Evolutionary conservation across 228 moss, liverwort and hornwort genomes (phyloP).

Genomic region (Sphagnum magellanicum): DNA sequence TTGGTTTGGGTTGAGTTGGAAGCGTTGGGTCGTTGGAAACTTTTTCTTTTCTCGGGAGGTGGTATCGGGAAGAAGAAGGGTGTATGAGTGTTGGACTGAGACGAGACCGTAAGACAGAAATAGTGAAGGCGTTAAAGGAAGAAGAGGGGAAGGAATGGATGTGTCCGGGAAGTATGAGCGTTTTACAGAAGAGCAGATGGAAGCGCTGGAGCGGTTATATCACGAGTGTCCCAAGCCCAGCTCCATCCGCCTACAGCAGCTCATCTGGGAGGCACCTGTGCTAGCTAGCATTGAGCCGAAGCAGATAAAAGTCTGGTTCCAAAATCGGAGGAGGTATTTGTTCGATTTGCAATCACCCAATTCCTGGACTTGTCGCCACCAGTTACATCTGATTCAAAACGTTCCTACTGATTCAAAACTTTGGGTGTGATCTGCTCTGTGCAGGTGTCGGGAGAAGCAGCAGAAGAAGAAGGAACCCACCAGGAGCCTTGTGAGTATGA

Average conservation of each 20-base stretch:
- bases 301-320: conserved; percentile 60
- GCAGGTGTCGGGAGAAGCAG: conserved; percentile 63
- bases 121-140: too few relatives aligned
- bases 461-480: conserved; percentile 45
- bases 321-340: conserved; percentile 33
- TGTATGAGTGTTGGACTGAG: too few relatives aligned
- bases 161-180: conserved; percentile 51
- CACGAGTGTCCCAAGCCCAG: conserved; percentile 50
- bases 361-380: too few relatives aligned
- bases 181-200: conserved; percentile 54
- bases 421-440: neutral
- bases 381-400: too few relatives aligned
- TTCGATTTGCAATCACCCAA: neutral
- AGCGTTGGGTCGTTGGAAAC: too few relatives aligned
- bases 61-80: too few relatives aligned
- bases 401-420: too few relatives aligned
- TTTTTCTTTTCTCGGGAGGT: too few relatives aligned
- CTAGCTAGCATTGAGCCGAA: conserved; percentile 48
- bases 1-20: too few relatives aligned
- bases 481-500: conserved; percentile 57
- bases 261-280: conserved; percentile 42
- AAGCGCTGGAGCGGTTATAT: conserved; percentile 53
- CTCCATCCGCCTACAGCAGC: conserved; percentile 46
- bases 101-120: conserved; percentile 4
- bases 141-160: conserved; percentile 20